Evolutionary conservation across 495 filamentous ascomycete genomes (phyloP).

Genomic region (Letharia columbiana): DNA sequence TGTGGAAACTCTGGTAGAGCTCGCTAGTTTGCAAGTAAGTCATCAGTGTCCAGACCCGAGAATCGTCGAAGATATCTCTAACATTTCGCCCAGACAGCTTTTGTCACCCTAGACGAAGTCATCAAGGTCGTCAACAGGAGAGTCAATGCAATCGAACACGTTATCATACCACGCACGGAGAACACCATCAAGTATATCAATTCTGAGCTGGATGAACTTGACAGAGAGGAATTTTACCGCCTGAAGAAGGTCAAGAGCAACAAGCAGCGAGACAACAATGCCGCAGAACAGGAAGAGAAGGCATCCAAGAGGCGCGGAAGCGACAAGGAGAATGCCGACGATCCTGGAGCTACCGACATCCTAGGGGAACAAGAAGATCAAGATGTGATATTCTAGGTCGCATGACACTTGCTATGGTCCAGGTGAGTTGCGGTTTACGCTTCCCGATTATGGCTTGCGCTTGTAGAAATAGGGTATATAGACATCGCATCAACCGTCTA

Average conservation of each 20-base stretch:
- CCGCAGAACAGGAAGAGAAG: slow-evolving; percentile 27
- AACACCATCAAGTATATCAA: slow-evolving; percentile 99
- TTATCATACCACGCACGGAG: slow-evolving; percentile 95
- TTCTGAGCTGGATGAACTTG: slow-evolving; percentile 94
- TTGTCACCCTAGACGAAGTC: slow-evolving; percentile 95
- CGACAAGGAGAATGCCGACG: slow-evolving; percentile 40
- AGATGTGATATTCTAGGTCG: slow-evolving; percentile 82
- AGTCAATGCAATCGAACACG: slow-evolving; percentile 98
- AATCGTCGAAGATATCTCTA: neutral
- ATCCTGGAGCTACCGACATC: slow-evolving; percentile 51
- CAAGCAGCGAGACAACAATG: slow-evolving; percentile 69
- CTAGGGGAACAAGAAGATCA: slow-evolving; percentile 81
- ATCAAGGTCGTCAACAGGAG: slow-evolving; percentile 98
- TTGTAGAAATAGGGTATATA: neutral
- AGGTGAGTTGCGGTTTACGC: neutral
- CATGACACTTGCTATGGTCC: neutral
- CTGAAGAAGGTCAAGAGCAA: slow-evolving; percentile 95
- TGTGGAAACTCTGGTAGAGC: slow-evolving; percentile 92
- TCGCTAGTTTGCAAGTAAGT: slow-evolving; percentile 79
- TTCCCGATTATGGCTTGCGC: neutral
- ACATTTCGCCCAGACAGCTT: slow-evolving; percentile 60
- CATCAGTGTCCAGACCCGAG: neutral
- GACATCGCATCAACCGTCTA: neutral
- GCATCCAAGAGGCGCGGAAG: slow-evolving; percentile 31
- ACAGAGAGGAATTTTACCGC: slow-evolving; percentile 96